Base-by-base conservation (phyloP, 352 stramenopile species). In the Phytophthora hybrid region DNA sequence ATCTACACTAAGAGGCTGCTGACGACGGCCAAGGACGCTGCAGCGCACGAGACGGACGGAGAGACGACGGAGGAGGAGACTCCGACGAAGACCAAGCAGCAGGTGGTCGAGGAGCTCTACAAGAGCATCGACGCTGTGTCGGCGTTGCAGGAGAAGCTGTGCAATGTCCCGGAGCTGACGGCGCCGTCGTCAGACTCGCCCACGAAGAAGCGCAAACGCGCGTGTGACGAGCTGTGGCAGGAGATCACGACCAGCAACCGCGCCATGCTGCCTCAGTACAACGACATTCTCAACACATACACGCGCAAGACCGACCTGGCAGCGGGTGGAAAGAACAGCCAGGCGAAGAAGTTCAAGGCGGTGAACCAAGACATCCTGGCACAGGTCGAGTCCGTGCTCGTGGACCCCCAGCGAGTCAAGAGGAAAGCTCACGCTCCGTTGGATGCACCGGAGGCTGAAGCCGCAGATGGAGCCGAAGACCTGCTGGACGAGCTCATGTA, bases 311-410 rank as follows among this genome's bases (percentile, higher is more conserved):
- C 87, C 39, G 87, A 89, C 60, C 61, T 95, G 23, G 71, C 80
- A 1, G 85, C 80, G 11, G 86, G 84, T 26, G 49, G 67, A 47
- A 85, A 82, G 66, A 81, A 74, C 57, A 90, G 37, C 37, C 87
- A 94, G 61, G 78, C 74, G 14, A 97, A 94, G 69, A 96, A 96
- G 74, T 97, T 97, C 77, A 94, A 95, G 70, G 88, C 87, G 49
- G 89, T 97, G 63, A 95, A 97, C 76, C 90, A 97, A 61, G 88
- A 94, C 57, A 88, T 97, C 21, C 74, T 97, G 14, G 78, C 88
- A 19, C 90, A 97, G 61, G 90, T 97, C 7, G 90, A 97, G 66
- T 87, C 88, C 0, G 88, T 97, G 56, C 83, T 97, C 8, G 89
- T 91, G 23, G 90, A 97, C 62, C 72, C 82, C 10, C 84, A 93